Percentiles rank a stretch among this genome's conserved stretches.
Conservation (phyloP, 768 basidiomycete genomes). For the Infundibulicybe gibba region DNA sequence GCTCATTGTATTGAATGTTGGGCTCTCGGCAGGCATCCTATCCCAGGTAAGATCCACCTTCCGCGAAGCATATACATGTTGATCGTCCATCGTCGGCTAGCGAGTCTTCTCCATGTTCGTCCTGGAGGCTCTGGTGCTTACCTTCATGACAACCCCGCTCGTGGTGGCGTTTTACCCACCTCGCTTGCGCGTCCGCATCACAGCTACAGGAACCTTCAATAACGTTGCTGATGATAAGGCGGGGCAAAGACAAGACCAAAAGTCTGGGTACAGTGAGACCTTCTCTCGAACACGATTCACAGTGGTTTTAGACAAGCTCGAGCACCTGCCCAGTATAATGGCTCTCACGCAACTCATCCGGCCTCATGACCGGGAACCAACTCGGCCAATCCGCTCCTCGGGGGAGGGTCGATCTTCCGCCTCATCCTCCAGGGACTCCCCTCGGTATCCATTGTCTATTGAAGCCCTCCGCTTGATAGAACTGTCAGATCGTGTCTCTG, state of each 20-base stretch:
- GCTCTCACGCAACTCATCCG: constrained; percentile 82
- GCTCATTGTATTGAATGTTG: constrained; percentile 94
- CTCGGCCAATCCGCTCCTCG: constrained; percentile 4
- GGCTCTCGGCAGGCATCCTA: constrained; percentile 77
- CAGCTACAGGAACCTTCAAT: constrained; percentile 42
- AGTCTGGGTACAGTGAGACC: constrained; percentile 3
- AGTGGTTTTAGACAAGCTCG: constrained; percentile 85
- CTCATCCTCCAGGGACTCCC: background rate
- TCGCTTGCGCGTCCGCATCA: constrained; percentile 45
- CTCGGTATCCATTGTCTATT: constrained; percentile 34
- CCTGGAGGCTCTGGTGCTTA: constrained; percentile 75
- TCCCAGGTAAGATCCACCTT: constrained; percentile 35
- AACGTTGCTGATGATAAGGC: constrained; percentile 38
- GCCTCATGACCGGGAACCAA: constrained; percentile 22
- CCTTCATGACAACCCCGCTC: constrained; percentile 83
- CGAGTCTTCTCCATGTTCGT: constrained; percentile 96
- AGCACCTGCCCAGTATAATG: constrained; percentile 89
- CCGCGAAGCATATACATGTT: background rate
- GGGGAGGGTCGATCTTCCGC: constrained; percentile 2
- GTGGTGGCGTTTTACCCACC: constrained; percentile 68
- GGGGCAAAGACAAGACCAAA: constrained; percentile 6
- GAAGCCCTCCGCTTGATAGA: constrained; percentile 88
- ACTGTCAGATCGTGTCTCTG: constrained; percentile 79
- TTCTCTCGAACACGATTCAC: constrained; percentile 49
- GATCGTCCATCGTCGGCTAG: constrained; percentile 14